These are phyloP conservation scores for Wickerhamomyces mucosus DNA, from an alignment of 805 yeast genomes.

Conservation along the genomic window DNA sequence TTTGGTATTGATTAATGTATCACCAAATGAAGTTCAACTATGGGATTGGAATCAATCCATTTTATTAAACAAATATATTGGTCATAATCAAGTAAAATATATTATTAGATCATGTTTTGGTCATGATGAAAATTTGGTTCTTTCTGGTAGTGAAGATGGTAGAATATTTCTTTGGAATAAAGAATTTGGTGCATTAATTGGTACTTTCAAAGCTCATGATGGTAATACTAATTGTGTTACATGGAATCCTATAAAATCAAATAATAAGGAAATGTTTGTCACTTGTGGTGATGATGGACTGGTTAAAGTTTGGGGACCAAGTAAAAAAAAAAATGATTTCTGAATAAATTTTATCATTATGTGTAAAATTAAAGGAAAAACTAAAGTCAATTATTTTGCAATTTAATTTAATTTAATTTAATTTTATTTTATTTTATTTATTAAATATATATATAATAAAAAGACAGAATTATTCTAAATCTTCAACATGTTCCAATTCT, in stretches of 20 bases:
- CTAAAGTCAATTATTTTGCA: too few species aligned
- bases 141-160: slow-evolving; percentile 84
- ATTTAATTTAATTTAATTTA: too few species aligned
- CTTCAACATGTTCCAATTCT: slow-evolving; percentile 26
- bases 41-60: slow-evolving; percentile 64
- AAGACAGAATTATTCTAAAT: slow-evolving; percentile 3
- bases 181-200: slow-evolving; percentile 55
- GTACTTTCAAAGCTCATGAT: slow-evolving; percentile 49
- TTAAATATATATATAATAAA: too few species aligned
- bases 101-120: slow-evolving; percentile 76
- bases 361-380: too few species aligned
- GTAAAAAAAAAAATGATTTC: too few species aligned
- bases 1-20: slow-evolving; percentile 50
- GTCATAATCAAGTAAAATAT: slow-evolving; percentile 61
- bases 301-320: slow-evolving; percentile 64
- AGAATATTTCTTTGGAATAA: slow-evolving; percentile 71
- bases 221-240: slow-evolving; percentile 69
- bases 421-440: too few species aligned
- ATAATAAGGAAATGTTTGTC: slow-evolving; percentile 44
- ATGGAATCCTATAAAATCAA: slow-evolving; percentile 43
- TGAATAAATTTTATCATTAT: too few species aligned
- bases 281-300: slow-evolving; percentile 78
- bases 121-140: slow-evolving; percentile 53
- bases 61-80: slow-evolving; percentile 54
- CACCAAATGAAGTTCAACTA: slow-evolving; percentile 68